Percentiles rank a stretch among this genome's conserved stretches.
These are phyloP conservation scores for Aspergillus indologenus DNA, from an alignment of 495 filamentous ascomycete species.

Conservation along the genomic window DNA sequence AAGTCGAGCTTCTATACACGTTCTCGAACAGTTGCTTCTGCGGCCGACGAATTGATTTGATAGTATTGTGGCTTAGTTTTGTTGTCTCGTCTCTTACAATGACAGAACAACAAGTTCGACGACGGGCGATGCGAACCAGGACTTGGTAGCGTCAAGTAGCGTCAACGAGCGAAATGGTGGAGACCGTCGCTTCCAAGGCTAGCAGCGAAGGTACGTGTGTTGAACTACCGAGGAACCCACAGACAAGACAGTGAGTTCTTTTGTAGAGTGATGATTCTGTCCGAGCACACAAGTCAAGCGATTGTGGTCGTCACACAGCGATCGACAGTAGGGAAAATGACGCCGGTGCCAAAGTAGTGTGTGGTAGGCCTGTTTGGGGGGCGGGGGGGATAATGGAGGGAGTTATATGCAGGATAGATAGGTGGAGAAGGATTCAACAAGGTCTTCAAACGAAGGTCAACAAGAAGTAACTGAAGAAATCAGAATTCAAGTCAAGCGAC, in stretches of 20 bases:
- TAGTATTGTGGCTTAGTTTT: too few relatives aligned
- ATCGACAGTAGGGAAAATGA: conserved; percentile 15
- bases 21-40: too few relatives aligned
- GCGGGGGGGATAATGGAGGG: not conserved
- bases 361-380: not conserved
- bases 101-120: too few relatives aligned
- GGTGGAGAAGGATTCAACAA: not conserved
- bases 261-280: not conserved
- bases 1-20: not conserved
- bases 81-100: too few relatives aligned
- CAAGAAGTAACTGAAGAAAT: not conserved
- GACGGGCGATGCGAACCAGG: too few relatives aligned
- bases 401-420: not conserved
- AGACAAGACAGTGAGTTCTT: not conserved
- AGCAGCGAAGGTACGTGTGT: not conserved
- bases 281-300: not conserved
- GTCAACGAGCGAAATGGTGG: not conserved
- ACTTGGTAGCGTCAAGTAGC: not conserved
- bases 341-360: not conserved
- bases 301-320: conserved; percentile 1
- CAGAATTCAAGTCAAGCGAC: not conserved
- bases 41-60: too few relatives aligned
- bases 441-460: not conserved
- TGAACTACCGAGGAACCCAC: not conserved
- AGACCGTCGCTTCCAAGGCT: not conserved